These are phyloP conservation scores for Alternaria sp. DNA, from an alignment of 2,329 filamentous ascomycete species.

Conservation along the genomic window DNA sequence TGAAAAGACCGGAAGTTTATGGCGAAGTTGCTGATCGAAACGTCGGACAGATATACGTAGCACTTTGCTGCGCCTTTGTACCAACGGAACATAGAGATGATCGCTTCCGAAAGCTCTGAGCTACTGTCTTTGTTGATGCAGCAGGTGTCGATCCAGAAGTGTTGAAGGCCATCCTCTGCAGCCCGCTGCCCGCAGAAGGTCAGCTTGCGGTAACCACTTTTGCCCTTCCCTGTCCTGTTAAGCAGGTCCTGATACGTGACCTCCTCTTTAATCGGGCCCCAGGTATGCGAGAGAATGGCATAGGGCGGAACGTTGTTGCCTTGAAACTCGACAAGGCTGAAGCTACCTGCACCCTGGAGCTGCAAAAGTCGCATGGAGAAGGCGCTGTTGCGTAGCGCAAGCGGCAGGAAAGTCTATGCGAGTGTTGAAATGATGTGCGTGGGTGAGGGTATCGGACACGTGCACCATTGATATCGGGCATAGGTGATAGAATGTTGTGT, in stretches of 20 bases:
- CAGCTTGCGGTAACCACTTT: neutral
- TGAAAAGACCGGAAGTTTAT: too few relatives aligned
- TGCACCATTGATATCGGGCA: too few relatives aligned
- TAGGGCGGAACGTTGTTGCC: neutral
- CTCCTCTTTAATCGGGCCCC: neutral
- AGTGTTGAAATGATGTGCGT: too few relatives aligned
- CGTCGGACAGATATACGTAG: neutral
- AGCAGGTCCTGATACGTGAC: neutral
- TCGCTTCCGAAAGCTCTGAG: neutral
- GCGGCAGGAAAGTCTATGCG: too few relatives aligned
- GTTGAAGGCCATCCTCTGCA: accelerated
- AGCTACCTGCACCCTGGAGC: too few relatives aligned
- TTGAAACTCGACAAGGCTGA: neutral
- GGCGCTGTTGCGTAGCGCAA: too few relatives aligned
- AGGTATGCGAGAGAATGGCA: neutral
- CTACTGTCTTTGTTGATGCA: too few relatives aligned
- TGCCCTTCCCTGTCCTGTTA: neutral
- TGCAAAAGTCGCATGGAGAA: too few relatives aligned
- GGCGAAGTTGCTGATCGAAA: too few relatives aligned
- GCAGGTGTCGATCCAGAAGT: neutral
- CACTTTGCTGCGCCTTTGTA: accelerated
- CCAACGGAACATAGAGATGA: neutral
- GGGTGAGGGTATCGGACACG: too few relatives aligned
- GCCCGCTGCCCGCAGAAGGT: neutral
- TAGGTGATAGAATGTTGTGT: too few relatives aligned